phyloP scores from a whole-genome alignment of 495 filamentous ascomycete genomes.

The Penicillium arizonense region DNA sequence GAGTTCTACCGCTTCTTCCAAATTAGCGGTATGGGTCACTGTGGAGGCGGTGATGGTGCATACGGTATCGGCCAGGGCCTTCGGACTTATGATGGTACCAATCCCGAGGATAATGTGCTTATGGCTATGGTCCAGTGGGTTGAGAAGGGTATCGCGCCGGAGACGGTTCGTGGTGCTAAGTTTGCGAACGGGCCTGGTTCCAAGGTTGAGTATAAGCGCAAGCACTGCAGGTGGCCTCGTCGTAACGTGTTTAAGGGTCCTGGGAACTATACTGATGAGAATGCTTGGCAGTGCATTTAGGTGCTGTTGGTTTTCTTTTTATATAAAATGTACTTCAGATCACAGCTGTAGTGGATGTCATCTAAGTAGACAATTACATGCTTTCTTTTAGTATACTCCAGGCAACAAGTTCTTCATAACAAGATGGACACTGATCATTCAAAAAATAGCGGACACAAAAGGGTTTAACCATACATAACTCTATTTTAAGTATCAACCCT shows the following conservation, averaged over 20 bases:
- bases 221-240: conserved; percentile 41
- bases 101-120: conserved; percentile 45
- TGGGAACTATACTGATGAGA: conserved; percentile 40
- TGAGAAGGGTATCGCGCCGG: conserved; percentile 55
- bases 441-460: too few relatives aligned
- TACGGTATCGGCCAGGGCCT: conserved; percentile 50
- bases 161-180: conserved; percentile 52
- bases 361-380: too few relatives aligned
- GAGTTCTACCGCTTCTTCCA: conserved; percentile 61
- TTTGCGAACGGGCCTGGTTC: conserved; percentile 42
- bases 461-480: too few relatives aligned
- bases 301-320: too few relatives aligned
- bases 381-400: too few relatives aligned
- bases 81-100: conserved; percentile 22
- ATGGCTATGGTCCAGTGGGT: conserved; percentile 61
- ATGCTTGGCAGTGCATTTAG: conserved; percentile 39
- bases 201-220: conserved; percentile 34
- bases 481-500: too few relatives aligned
- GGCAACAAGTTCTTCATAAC: too few relatives aligned
- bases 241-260: conserved; percentile 38
- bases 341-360: too few relatives aligned
- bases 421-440: too few relatives aligned
- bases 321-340: too few relatives aligned
- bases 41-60: conserved; percentile 50
- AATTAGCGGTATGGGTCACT: conserved; percentile 57